Evolutionary conservation across 306 rosid species (phyloP).

Genomic region (Sesbania bispinosa): DNA sequence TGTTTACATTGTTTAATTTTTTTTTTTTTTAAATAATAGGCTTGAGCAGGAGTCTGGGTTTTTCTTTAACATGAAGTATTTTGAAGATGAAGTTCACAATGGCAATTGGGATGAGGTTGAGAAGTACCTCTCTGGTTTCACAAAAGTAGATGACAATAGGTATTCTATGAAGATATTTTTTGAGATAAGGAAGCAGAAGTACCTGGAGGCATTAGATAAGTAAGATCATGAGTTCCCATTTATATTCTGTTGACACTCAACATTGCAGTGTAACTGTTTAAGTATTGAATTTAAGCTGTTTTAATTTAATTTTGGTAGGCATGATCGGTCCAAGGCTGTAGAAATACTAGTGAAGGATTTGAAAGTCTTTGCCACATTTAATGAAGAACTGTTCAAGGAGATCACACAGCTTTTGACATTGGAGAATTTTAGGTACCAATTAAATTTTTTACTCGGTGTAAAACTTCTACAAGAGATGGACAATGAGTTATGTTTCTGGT

Average conservation of each 20-base stretch:
- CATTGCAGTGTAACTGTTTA: not conserved
- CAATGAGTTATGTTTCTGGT: constrained; percentile 29
- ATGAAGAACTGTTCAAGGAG: constrained; percentile 92
- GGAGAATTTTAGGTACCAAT: constrained; percentile 76
- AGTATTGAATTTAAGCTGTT: not conserved
- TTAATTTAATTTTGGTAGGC: constrained; percentile 49
- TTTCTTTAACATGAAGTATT: constrained; percentile 92
- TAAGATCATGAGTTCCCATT: constrained; percentile 40
- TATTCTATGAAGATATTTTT: constrained; percentile 98
- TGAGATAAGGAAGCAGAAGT: constrained; percentile 96
- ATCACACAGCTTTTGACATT: constrained; percentile 92
- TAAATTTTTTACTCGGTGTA: not conserved
- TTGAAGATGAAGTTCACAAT: constrained; percentile 95
- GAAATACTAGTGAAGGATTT: constrained; percentile 89
- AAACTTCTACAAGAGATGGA: not conserved
- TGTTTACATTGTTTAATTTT: not conserved
- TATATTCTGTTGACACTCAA: not conserved
- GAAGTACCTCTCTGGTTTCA: constrained; percentile 90
- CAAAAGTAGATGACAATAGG: constrained; percentile 93
- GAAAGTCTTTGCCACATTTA: constrained; percentile 86
- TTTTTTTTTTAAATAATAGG: constrained; percentile 34
- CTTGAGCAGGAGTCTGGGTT: constrained; percentile 97
- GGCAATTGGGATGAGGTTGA: constrained; percentile 99
- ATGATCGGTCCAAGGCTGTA: constrained; percentile 87
- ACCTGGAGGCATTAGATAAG: constrained; percentile 94